Percentiles rank a stretch among this genome's conserved stretches.
These are phyloP conservation scores for Aquilaria yunnanensis DNA, from an alignment of 345 rosid species.

Conservation along the genomic window DNA sequence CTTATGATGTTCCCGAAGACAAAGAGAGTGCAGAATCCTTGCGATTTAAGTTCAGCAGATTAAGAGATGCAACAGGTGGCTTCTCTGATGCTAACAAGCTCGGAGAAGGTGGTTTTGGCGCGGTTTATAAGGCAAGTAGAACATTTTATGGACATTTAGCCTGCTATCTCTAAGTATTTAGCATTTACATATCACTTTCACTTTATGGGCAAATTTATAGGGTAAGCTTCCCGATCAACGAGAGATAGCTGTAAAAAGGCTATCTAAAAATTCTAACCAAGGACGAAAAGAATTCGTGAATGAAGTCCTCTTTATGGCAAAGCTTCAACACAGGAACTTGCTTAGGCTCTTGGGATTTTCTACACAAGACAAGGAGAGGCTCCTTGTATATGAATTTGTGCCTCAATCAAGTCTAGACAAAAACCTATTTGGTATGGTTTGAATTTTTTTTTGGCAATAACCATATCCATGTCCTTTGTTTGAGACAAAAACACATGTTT, in stretches of 20 bases:
- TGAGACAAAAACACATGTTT: no score
- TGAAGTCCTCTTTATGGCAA: slow-evolving; percentile 37
- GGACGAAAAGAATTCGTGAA: slow-evolving; percentile 43
- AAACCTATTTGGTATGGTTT: slow-evolving; percentile 27
- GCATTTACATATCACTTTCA: neutral
- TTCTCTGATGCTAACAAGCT: slow-evolving; percentile 35
- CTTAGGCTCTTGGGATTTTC: slow-evolving; percentile 36
- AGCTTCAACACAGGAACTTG: slow-evolving; percentile 47
- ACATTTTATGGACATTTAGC: neutral
- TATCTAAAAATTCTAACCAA: slow-evolving; percentile 28
- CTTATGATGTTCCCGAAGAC: neutral
- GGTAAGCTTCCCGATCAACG: slow-evolving; percentile 30
- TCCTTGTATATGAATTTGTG: no score
- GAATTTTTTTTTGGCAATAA: slow-evolving; percentile 21
- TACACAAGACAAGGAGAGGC: slow-evolving; percentile 8
- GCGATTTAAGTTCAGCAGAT: slow-evolving; percentile 23
- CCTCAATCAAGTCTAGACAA: slow-evolving; percentile 37
- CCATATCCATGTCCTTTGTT: slow-evolving; percentile 5
- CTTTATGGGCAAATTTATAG: slow-evolving; percentile 9
- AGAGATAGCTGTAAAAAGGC: slow-evolving; percentile 45
- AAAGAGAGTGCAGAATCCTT: slow-evolving; percentile 21
- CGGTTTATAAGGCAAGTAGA: slow-evolving; percentile 37
- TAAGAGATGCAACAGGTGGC: slow-evolving; percentile 36
- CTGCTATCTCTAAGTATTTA: neutral
- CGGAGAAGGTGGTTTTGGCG: slow-evolving; percentile 62